Conservation (phyloP, 2,329 filamentous ascomycete genomes). For the Arachnomyces sp. region DNA sequence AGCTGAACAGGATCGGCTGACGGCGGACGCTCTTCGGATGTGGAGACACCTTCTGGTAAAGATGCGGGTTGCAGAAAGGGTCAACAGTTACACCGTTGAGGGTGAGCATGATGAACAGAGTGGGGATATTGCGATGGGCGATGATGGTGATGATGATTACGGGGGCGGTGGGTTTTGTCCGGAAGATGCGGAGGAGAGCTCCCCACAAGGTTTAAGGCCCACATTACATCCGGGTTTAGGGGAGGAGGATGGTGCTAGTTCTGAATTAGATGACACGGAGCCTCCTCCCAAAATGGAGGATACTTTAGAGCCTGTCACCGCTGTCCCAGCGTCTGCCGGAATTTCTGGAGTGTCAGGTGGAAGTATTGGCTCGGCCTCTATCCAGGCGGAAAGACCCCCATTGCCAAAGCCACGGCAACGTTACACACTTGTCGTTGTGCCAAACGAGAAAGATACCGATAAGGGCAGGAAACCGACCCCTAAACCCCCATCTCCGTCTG, state of each 20-base stretch:
- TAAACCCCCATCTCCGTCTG: background rate
- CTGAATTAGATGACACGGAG: conserved; percentile 9
- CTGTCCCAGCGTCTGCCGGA: background rate
- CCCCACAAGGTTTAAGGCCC: background rate
- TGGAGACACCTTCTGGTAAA: conserved; percentile 57
- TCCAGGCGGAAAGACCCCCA: background rate
- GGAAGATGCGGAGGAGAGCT: conserved; percentile 19
- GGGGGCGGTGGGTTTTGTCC: conserved; percentile 35
- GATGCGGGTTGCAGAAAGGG: conserved; percentile 62
- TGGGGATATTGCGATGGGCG: conserved; percentile 17
- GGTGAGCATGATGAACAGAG: conserved; percentile 29
- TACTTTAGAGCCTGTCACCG: background rate
- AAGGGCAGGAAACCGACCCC: background rate
- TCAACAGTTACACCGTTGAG: conserved; percentile 50
- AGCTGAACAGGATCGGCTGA: conserved; percentile 51
- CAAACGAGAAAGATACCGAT: conserved; percentile 10
- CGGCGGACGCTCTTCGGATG: conserved; percentile 42
- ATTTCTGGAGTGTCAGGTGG: background rate
- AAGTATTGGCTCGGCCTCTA: background rate
- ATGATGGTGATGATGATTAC: conserved; percentile 16
- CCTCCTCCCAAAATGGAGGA: conserved; percentile 8
- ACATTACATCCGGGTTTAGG: too few relatives aligned
- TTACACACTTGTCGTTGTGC: conserved; percentile 26
- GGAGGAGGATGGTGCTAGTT: conserved; percentile 9
- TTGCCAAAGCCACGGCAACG: conserved; percentile 8